These are phyloP conservation scores for Calonectria honghensis DNA, from an alignment of 2,329 filamentous ascomycete species.

Conservation along the genomic window DNA sequence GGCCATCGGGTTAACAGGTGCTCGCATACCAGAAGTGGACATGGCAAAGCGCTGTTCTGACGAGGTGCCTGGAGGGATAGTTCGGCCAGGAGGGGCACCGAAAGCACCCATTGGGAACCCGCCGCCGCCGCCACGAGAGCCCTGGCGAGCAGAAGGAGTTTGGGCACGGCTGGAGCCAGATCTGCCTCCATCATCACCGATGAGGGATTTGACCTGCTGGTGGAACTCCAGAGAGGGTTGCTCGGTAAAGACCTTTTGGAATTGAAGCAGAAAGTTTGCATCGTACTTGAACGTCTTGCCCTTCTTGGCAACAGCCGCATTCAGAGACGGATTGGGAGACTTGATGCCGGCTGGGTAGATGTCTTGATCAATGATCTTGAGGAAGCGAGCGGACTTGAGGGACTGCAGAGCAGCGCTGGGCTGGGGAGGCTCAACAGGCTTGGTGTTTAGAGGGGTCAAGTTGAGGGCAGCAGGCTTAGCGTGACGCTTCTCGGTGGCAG, in stretches of 20 bases:
- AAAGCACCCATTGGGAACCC: conserved; percentile 83
- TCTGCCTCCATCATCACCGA: conserved; percentile 85
- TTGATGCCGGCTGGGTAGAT: conserved; percentile 89
- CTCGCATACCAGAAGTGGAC: conserved; percentile 71
- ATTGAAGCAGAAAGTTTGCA: conserved; percentile 95
- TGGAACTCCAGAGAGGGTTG: conserved; percentile 97
- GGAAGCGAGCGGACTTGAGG: conserved; percentile 91
- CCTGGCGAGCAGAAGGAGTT: conserved; percentile 72
- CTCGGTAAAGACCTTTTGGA: conserved; percentile 96
- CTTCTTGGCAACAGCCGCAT: conserved; percentile 86
- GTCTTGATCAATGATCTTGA: conserved; percentile 85
- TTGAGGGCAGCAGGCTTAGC: conserved; percentile 92
- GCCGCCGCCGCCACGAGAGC: conserved; percentile 71
- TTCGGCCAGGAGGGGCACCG: conserved; percentile 68
- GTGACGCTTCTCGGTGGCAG: conserved; percentile 75
- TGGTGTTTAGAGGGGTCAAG: conserved; percentile 86
- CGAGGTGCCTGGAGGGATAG: conserved; percentile 84
- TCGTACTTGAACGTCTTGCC: conserved; percentile 94
- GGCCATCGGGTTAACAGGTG: conserved; percentile 63
- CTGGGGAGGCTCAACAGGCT: conserved; percentile 91
- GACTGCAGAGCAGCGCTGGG: conserved; percentile 96
- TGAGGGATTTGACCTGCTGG: conserved; percentile 87
- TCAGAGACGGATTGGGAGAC: conserved; percentile 94
- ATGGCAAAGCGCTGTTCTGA: conserved; percentile 85
- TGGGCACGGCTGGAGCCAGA: conserved; percentile 73